Evolutionary conservation across 345 rosid species (phyloP).

Genomic region (Eutrema yunnanense): DNA sequence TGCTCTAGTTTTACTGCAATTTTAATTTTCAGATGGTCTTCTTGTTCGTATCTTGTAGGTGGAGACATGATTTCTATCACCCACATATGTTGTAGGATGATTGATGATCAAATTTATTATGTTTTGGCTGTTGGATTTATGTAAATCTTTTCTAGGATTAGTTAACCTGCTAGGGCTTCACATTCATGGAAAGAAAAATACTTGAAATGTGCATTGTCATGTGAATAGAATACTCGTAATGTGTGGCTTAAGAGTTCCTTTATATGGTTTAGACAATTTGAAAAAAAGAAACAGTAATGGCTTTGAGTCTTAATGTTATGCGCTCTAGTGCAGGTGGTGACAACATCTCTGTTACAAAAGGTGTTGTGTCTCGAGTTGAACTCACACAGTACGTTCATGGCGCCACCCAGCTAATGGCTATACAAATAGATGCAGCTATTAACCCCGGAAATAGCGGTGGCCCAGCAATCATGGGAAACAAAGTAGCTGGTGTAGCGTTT

Average conservation of each 20-base stretch:
- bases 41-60: neutral
- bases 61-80: neutral
- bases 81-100: neutral
- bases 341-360: slow-evolving; percentile 92
- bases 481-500: slow-evolving; percentile 88
- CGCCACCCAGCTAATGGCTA: slow-evolving; percentile 82
- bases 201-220: neutral
- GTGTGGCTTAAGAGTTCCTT: neutral
- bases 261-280: neutral
- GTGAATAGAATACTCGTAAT: neutral
- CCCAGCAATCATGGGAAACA: slow-evolving; percentile 83
- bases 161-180: neutral
- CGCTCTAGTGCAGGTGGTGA: slow-evolving; percentile 61
- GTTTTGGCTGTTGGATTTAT: neutral
- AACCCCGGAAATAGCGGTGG: slow-evolving; percentile 94
- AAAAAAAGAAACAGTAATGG: neutral
- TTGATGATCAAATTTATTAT: neutral
- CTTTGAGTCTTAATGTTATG: slow-evolving; percentile 40
- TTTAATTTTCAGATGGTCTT: neutral
- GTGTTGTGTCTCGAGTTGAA: slow-evolving; percentile 92
- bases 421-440: slow-evolving; percentile 93
- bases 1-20: neutral
- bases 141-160: neutral
- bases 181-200: neutral
- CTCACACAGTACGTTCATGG: slow-evolving; percentile 87